Percentiles rank a stretch among this genome's conserved stretches.
Conservation (phyloP, 83 land plant genomes). For the Thuja plicata region DNA sequence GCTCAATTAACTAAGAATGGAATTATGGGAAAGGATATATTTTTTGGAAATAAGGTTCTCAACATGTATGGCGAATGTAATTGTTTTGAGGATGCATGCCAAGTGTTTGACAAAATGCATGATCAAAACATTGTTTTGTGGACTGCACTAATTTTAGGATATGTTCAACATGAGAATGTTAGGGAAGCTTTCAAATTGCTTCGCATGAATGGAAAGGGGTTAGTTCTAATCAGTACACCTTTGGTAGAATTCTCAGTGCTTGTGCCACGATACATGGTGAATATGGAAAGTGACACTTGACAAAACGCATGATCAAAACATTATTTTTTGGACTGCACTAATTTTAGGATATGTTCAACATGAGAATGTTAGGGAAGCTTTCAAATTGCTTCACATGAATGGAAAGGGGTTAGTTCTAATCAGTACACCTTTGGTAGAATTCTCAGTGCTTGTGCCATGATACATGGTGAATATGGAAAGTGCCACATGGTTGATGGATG, state of each 20-base stretch:
- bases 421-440: constrained; percentile 20
- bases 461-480: neutral
- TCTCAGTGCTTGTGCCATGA: constrained; percentile 21
- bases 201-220: constrained; percentile 5
- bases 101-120: constrained; percentile 27
- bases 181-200: constrained; percentile 23
- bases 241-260: constrained; percentile 24
- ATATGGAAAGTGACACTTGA: too few relatives aligned
- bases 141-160: constrained; percentile 24
- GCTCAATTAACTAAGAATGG: neutral
- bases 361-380: constrained; percentile 21
- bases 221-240: constrained; percentile 24
- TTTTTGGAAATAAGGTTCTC: constrained; percentile 22
- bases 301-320: constrained; percentile 22
- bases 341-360: constrained; percentile 21
- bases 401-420: constrained; percentile 15
- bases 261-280: neutral
- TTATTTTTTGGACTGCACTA: constrained; percentile 26
- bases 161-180: constrained; percentile 16
- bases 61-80: constrained; percentile 26
- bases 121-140: constrained; percentile 25
- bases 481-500: constrained; percentile 17
- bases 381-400: constrained; percentile 18
- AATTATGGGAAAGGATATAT: neutral
- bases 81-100: constrained; percentile 19